Evolutionary conservation across 257 asterid species (phyloP).

Genomic region (Ilex aquifolium): DNA sequence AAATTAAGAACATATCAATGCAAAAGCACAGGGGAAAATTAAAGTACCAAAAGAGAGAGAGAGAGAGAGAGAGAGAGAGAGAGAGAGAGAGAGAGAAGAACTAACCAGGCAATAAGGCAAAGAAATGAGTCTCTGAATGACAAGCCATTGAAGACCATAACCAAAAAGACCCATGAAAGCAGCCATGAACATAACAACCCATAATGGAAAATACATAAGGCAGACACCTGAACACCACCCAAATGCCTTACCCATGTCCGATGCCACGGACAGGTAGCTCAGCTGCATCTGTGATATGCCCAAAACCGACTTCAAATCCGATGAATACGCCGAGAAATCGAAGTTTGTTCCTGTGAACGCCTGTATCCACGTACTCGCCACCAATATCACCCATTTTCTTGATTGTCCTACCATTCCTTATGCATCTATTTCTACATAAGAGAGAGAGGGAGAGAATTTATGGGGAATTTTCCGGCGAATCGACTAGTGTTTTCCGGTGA

Average conservation of each 20-base stretch:
- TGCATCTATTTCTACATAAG: no score
- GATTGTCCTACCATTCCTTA: conserved; percentile 21
- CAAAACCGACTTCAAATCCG: conserved; percentile 37
- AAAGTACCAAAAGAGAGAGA: no score
- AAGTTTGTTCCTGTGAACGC: conserved; percentile 66
- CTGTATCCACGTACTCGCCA: conserved; percentile 56
- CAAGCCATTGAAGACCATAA: conserved; percentile 60
- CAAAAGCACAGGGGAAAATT: no score
- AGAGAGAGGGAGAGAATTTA: background rate
- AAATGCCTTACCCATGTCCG: conserved; percentile 58
- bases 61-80: background rate
- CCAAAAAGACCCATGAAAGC: conserved; percentile 59
- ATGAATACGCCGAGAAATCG: conserved; percentile 51
- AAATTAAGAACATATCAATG: background rate
- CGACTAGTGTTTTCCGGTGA: background rate
- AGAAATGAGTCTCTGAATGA: conserved; percentile 30
- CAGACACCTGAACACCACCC: conserved; percentile 68
- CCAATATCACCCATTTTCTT: conserved; percentile 55
- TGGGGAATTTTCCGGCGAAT: background rate
- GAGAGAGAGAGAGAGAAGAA: background rate
- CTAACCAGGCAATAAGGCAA: conserved; percentile 59
- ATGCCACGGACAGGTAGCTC: conserved; percentile 52
- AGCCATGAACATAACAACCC: conserved; percentile 43
- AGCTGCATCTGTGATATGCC: conserved; percentile 56
- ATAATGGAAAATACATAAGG: conserved; percentile 37